Conservation (phyloP, 352 stramenopile species). For the Pythium scleroteichum region DNA sequence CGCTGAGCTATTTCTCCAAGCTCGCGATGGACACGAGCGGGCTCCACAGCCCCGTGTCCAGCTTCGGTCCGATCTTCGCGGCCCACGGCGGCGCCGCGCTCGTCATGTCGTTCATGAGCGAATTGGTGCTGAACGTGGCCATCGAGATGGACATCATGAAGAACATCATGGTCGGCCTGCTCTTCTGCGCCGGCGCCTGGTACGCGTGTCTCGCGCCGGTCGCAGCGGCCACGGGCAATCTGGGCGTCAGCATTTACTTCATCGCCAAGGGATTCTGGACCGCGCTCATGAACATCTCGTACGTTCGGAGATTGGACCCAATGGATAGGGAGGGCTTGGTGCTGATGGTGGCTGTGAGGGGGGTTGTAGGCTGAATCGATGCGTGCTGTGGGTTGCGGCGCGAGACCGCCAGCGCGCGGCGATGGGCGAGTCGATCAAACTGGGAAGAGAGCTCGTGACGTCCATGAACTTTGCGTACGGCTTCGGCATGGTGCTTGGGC, state of each 20-base stretch:
- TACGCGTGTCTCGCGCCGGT: slow-evolving; percentile 64
- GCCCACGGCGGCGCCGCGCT: slow-evolving; percentile 68
- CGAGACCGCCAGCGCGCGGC: slow-evolving; percentile 38
- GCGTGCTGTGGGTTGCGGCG: slow-evolving; percentile 61
- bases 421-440: slow-evolving; percentile 37
- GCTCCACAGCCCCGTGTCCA: slow-evolving; percentile 54
- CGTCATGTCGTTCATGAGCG: slow-evolving; percentile 79
- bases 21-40: slow-evolving; percentile 39
- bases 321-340: too few relatives aligned
- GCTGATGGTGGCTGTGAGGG: too few relatives aligned
- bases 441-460: slow-evolving; percentile 70
- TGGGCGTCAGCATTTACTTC: slow-evolving; percentile 69
- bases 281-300: slow-evolving; percentile 79
- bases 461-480: slow-evolving; percentile 76
- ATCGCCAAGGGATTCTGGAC: slow-evolving; percentile 78
- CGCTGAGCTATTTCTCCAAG: slow-evolving; percentile 68
- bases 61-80: slow-evolving; percentile 74
- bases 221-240: slow-evolving; percentile 57
- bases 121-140: slow-evolving; percentile 66
- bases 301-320: too few relatives aligned
- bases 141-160: slow-evolving; percentile 75
- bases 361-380: slow-evolving; percentile 59
- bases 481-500: slow-evolving; percentile 57
- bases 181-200: slow-evolving; percentile 61
- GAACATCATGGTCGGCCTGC: slow-evolving; percentile 59